Evolutionary conservation across 495 filamentous ascomycete genomes (phyloP), one percentile per base, ranked within the genome.

Genomic region (Rhizodiscina lignyota): DNA sequence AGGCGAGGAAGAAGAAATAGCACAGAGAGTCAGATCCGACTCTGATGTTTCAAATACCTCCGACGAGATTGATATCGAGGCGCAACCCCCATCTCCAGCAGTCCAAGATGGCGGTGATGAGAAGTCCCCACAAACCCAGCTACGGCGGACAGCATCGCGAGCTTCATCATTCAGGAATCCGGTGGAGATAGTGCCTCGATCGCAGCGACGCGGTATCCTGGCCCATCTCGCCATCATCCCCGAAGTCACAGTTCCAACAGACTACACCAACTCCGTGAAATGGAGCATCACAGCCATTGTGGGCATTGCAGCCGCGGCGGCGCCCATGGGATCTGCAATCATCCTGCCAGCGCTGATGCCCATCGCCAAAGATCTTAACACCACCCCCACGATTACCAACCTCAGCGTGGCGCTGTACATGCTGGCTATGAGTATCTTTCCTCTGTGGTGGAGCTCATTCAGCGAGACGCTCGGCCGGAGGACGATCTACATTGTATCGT

Each of bases 381-480:
- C 75, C 15, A 70, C 70, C 0, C 52, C 70, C n/a, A 77, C 79
- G 1, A 61, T 86, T 20, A 73, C 83, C 18, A 94, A 94, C 49
- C 48, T 93, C 30, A 78, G 79, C 4, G 76, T 91, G 6, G 79
- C 86, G 2, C 53, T 93, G 34, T 94, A 91, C 51, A 87, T 93
- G 85, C 66, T 92, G 4, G 61, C 69, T 36, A 89, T 94, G 83
- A 70, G 77, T 13, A 82, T 94, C 18, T 93, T 85, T 41, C 86
- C 86, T 1, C 66, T 94, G 4, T 94, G 84, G 83, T 94, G 86
- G 86, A 89, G 81, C 2, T 78, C 74, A 2, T 91, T 94, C 50
- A 86, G 80, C 8, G 87, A 94, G 54, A 67, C 70, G 3, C 54
- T 82, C 2, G 87, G 87, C 16, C 70, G 87, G 26, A 68, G 87